Evolutionary conservation across 2,329 filamentous ascomycete genomes (phyloP).

Genomic region (Aureobasidium sp.): DNA sequence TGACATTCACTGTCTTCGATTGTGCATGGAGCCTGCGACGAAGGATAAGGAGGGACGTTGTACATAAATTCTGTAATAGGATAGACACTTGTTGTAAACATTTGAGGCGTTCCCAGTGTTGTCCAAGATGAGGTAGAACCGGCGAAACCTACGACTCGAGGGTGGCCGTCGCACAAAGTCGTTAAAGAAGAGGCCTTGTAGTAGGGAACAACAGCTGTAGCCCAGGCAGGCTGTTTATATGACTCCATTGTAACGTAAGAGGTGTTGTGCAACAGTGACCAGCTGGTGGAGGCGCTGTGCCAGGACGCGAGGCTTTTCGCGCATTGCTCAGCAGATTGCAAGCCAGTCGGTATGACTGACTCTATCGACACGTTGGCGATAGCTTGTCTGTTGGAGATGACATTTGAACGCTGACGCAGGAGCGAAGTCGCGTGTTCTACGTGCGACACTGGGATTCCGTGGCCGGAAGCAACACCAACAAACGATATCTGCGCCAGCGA

Average conservation of each 20-base stretch:
- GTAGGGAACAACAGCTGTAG: not conserved
- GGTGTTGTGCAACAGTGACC: not conserved
- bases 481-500: not conserved
- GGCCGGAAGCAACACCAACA: not conserved
- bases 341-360: not conserved
- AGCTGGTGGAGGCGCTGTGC: not conserved
- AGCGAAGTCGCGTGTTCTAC: not conserved
- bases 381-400: not conserved
- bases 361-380: not conserved
- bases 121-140: not conserved
- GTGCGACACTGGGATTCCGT: not conserved
- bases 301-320: not conserved
- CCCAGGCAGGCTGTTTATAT: not conserved
- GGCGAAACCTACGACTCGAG: not conserved
- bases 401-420: not conserved
- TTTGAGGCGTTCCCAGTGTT: not conserved
- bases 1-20: not conserved
- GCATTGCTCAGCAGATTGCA: not conserved
- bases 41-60: not conserved
- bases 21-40: not conserved
- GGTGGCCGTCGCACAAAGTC: not conserved
- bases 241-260: not conserved
- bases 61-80: not conserved
- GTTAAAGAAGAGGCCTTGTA: not conserved
- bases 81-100: not conserved